phyloP scores from a whole-genome alignment of 352 stramenopile genomes.

The Globisporangium irregulare region DNA sequence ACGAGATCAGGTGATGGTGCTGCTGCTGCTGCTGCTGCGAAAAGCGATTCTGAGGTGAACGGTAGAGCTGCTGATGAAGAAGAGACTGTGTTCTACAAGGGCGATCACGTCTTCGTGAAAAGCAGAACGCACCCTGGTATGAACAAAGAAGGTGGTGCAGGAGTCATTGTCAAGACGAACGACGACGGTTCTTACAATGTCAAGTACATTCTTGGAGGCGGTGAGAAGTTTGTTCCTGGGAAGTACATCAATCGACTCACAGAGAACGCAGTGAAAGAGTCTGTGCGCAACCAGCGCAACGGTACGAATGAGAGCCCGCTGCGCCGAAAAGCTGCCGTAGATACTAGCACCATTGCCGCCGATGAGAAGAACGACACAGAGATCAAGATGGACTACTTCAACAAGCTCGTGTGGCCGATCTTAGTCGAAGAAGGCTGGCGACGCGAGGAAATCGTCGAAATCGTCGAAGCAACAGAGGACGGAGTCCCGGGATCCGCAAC shows the following conservation, averaged over 20 bases:
- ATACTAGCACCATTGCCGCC: neutral
- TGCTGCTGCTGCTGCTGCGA: constrained; percentile 1
- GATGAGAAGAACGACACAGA: constrained; percentile 24
- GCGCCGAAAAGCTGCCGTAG: neutral
- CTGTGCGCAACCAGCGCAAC: constrained; percentile 54
- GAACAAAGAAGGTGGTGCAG: constrained; percentile 74
- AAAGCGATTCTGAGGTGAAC: constrained; percentile 13
- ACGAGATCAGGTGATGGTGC: neutral
- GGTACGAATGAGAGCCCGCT: constrained; percentile 11
- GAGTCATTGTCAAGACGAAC: constrained; percentile 43
- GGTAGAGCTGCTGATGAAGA: neutral
- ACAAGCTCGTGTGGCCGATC: constrained; percentile 77
- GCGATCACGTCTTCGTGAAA: constrained; percentile 71
- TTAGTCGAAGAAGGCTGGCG: constrained; percentile 71
- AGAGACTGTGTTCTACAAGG: constrained; percentile 39
- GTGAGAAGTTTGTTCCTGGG: constrained; percentile 60
- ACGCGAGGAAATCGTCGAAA: constrained; percentile 44
- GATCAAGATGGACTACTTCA: constrained; percentile 65
- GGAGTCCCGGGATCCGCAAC: constrained; percentile 34
- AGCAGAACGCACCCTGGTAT: constrained; percentile 72
- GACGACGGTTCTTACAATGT: constrained; percentile 74
- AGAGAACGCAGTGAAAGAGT: constrained; percentile 71
- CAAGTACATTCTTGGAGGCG: constrained; percentile 82
- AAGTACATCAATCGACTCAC: constrained; percentile 67
- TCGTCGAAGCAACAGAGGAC: constrained; percentile 43